Conservation (phyloP, 345 rosid genomes). For the Psidium friedrichsthalianum region DNA sequence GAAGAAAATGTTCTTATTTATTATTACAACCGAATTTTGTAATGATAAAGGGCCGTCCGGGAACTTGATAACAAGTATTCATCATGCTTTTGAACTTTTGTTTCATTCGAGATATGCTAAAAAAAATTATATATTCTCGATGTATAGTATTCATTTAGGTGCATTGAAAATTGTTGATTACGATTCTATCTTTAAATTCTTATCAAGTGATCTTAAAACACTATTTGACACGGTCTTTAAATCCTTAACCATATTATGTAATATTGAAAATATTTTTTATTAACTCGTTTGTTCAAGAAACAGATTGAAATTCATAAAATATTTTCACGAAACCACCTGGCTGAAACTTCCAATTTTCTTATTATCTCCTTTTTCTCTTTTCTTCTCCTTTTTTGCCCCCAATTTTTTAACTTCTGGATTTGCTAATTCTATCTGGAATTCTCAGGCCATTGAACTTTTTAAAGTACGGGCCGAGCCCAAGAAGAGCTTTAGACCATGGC, state of each 20-base stretch:
- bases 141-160: no score
- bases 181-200: not conserved
- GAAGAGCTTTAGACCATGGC: not conserved
- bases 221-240: not conserved
- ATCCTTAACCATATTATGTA: not conserved
- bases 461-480: not conserved
- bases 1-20: no score
- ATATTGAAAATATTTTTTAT: not conserved
- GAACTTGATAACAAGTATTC: no score
- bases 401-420: not conserved
- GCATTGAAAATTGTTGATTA: no score
- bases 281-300: not conserved
- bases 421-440: not conserved
- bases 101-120: no score
- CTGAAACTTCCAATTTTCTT: not conserved
- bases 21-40: no score
- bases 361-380: not conserved
- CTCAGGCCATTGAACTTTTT: not conserved
- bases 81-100: no score
- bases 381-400: rapidly evolving
- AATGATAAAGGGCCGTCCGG: no score
- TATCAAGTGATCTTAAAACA: not conserved
- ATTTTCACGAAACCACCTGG: not conserved
- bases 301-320: not conserved
- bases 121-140: no score